Evolutionary conservation across 768 basidiomycete species (phyloP).

Genomic region (Tulasnella sp.): DNA sequence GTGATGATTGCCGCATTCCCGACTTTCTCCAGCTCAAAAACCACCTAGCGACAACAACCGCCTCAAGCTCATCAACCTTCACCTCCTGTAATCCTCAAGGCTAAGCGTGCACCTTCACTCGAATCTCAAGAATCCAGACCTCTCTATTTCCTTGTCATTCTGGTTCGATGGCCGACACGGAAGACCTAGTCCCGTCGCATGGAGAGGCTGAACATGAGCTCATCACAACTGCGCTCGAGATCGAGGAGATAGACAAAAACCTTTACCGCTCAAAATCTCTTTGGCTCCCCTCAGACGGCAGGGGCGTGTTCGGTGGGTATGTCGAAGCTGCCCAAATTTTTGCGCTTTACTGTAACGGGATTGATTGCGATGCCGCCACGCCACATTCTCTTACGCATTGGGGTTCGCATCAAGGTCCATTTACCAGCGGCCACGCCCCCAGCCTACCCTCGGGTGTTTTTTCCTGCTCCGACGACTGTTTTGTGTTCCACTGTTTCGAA

Average conservation of each 20-base stretch:
- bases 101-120: background rate
- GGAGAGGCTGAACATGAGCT: conserved; percentile 39
- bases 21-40: background rate
- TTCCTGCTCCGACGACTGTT: background rate
- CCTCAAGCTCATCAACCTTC: background rate
- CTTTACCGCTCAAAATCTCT: conserved; percentile 66
- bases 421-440: background rate
- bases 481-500: background rate
- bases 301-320: conserved; percentile 72
- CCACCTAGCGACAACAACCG: background rate
- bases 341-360: conserved; percentile 20
- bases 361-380: background rate
- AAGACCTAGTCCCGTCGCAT: conserved; percentile 1
- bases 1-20: background rate
- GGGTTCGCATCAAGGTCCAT: background rate
- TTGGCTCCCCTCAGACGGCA: conserved; percentile 53
- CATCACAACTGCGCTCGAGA: conserved; percentile 69
- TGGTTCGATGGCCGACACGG: conserved; percentile 18
- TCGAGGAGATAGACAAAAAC: conserved; percentile 72
- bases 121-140: conserved; percentile 7
- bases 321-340: conserved; percentile 4
- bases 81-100: conserved; percentile 7
- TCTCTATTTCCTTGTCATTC: background rate
- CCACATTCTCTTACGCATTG: background rate
- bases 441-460: background rate